These are phyloP conservation scores for Furcasterigmium furcatum DNA, from an alignment of 2,329 filamentous ascomycete genomes.

Conservation along the genomic window DNA sequence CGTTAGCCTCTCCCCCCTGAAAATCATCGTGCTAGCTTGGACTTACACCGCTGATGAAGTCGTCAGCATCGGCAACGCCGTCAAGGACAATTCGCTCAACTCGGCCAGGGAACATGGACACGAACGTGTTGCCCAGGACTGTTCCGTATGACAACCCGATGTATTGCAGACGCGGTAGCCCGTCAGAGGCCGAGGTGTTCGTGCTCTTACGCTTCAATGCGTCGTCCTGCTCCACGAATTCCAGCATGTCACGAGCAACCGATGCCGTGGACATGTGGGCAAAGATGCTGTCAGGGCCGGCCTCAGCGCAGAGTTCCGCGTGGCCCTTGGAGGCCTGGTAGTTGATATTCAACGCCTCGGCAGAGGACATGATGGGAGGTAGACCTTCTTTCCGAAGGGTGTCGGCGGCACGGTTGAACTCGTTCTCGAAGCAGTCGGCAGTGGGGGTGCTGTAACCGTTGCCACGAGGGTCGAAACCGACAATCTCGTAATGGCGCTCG, in stretches of 20 bases:
- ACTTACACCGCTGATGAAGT: conserved; percentile 28
- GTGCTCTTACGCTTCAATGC: conserved; percentile 18
- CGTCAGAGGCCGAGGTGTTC: neutral
- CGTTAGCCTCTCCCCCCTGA: neutral
- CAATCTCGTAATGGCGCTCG: conserved; percentile 32
- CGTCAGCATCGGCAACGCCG: conserved; percentile 30
- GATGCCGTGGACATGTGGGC: conserved; percentile 30
- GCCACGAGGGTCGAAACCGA: conserved; percentile 43
- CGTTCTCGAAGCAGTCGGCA: conserved; percentile 33
- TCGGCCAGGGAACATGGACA: conserved; percentile 34
- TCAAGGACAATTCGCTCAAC: conserved; percentile 43
- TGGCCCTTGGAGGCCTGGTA: conserved; percentile 14
- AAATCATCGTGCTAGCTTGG: neutral
- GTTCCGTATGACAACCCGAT: conserved; percentile 43
- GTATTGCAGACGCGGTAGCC: conserved; percentile 34
- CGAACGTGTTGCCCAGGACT: conserved; percentile 23
- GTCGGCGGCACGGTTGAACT: conserved; percentile 23
- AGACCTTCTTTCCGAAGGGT: conserved; percentile 25
- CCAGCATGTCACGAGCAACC: conserved; percentile 40
- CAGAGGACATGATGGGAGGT: conserved; percentile 19
- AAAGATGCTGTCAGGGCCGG: conserved; percentile 22
- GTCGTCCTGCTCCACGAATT: conserved; percentile 36
- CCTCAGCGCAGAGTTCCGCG: conserved; percentile 22
- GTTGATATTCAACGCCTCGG: conserved; percentile 5
- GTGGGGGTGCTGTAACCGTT: conserved; percentile 30